phyloP scores from a whole-genome alignment of 495 filamentous ascomycete species.

The Acidiella bohemica region DNA sequence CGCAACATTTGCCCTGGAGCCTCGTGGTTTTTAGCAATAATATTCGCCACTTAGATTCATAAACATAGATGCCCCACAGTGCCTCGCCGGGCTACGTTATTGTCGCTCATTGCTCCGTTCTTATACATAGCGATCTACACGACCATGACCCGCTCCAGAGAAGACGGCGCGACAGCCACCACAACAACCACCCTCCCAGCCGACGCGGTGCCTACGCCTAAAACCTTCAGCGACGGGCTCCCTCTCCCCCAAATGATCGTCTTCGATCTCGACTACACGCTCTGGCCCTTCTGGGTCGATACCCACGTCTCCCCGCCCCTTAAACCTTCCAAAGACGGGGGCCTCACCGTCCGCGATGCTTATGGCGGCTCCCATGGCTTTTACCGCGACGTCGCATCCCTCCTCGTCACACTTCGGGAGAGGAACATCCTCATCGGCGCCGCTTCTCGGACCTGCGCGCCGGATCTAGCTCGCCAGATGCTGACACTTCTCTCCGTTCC shows the following conservation, averaged over 20 bases:
- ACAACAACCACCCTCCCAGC: constrained; percentile 17
- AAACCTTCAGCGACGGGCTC: constrained; percentile 60
- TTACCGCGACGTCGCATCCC: constrained; percentile 60
- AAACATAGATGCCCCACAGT: too few relatives aligned
- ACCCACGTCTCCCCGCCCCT: constrained; percentile 78
- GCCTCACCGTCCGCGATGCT: constrained; percentile 32
- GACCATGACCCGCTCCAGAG: constrained; percentile 9
- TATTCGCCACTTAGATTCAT: too few relatives aligned
- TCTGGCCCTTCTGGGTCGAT: constrained; percentile 97
- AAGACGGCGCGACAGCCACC: not conserved
- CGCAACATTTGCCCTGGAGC: too few relatives aligned
- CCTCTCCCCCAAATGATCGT: constrained; percentile 76
- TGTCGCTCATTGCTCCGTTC: too few relatives aligned
- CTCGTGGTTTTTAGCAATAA: too few relatives aligned
- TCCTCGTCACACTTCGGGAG: constrained; percentile 48
- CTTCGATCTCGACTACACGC: constrained; percentile 93
- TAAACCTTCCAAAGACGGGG: constrained; percentile 33
- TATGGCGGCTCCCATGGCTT: constrained; percentile 69
- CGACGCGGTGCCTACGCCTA: constrained; percentile 13
- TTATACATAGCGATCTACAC: too few relatives aligned
- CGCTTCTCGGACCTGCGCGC: constrained; percentile 71
- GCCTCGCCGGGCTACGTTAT: too few relatives aligned
- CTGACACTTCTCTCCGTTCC: constrained; percentile 60
- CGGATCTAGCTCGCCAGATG: constrained; percentile 68
- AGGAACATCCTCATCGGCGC: constrained; percentile 53